Conservation (phyloP, 495 filamentous ascomycete genomes). For the Sporormia fimetaria region DNA sequence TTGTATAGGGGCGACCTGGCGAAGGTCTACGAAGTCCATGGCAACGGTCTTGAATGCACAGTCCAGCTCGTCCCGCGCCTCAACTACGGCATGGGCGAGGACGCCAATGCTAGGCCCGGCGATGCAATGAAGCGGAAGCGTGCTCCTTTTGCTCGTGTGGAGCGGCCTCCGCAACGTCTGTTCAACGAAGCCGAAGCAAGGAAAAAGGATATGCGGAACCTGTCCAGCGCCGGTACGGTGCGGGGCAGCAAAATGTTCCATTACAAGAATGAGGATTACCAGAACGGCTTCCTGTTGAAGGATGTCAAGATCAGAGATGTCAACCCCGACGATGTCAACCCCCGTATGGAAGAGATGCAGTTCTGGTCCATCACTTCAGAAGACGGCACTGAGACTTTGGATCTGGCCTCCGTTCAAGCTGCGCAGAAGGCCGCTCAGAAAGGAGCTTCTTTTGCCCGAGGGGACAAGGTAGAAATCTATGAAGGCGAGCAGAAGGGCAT, state of each 20-base stretch:
- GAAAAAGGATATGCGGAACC: slow-evolving; percentile 67
- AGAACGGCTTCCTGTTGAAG: slow-evolving; percentile 88
- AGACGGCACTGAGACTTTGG: slow-evolving; percentile 86
- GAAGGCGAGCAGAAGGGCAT: slow-evolving; percentile 93
- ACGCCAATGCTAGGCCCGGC: slow-evolving; percentile 47
- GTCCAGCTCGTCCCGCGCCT: slow-evolving; percentile 80
- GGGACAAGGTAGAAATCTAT: slow-evolving; percentile 90
- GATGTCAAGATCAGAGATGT: slow-evolving; percentile 82
- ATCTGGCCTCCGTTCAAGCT: slow-evolving; percentile 77
- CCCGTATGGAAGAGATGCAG: slow-evolving; percentile 87
- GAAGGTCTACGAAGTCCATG: slow-evolving; percentile 84
- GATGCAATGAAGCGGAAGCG: slow-evolving; percentile 58
- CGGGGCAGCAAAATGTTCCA: slow-evolving; percentile 57
- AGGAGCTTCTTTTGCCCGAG: slow-evolving; percentile 72
- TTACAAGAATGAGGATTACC: slow-evolving; percentile 76
- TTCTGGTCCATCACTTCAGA: slow-evolving; percentile 79
- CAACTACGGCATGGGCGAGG: slow-evolving; percentile 82
- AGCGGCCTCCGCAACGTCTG: slow-evolving; percentile 73
- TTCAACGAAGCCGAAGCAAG: slow-evolving; percentile 92
- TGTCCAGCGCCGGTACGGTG: slow-evolving; percentile 29
- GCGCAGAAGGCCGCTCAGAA: slow-evolving; percentile 69
- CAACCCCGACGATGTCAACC: slow-evolving; percentile 76
- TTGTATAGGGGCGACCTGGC: slow-evolving; percentile 86
- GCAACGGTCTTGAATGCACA: slow-evolving; percentile 79
- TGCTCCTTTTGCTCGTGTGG: slow-evolving; percentile 25